These are phyloP conservation scores for Exophiala dermatitidis DNA, from an alignment of 2,329 filamentous ascomycete genomes.

Conservation along the genomic window DNA sequence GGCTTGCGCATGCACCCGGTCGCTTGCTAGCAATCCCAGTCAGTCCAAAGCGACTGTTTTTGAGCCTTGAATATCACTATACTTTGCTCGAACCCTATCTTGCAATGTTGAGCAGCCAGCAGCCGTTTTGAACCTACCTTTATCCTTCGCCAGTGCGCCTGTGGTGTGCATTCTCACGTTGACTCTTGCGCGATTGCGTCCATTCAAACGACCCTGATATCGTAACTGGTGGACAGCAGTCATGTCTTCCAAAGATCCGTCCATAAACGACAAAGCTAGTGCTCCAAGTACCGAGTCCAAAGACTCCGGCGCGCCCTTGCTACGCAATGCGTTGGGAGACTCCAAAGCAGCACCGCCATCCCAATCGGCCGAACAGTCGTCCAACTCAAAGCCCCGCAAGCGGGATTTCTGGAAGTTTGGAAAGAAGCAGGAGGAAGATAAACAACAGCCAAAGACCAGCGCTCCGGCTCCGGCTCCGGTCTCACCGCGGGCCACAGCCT, in stretches of 20 bases:
- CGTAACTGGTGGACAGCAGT: background rate
- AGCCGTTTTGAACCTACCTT: background rate
- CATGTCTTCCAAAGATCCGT: conserved; percentile 16
- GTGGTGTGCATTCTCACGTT: background rate
- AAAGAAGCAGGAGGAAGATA: conserved; percentile 50
- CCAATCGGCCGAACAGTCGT: conserved; percentile 6
- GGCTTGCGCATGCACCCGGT: background rate
- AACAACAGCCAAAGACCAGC: conserved; percentile 32
- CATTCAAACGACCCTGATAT: background rate
- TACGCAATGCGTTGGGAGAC: conserved; percentile 6
- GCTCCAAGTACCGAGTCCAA: conserved; percentile 23
- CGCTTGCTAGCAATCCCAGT: background rate
- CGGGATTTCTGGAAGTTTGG: conserved; percentile 55
- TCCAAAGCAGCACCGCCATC: background rate
- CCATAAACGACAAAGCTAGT: conserved; percentile 15
- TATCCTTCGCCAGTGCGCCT: background rate
- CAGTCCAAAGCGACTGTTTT: background rate
- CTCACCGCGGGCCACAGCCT: conserved; percentile 19
- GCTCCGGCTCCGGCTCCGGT: conserved; percentile 22
- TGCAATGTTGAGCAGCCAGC: background rate
- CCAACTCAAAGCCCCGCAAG: conserved; percentile 43
- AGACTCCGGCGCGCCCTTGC: conserved; percentile 20
- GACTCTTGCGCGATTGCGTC: background rate
- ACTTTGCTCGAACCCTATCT: background rate
- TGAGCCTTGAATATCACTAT: background rate